Percentiles rank a stretch among this genome's conserved stretches.
phyloP scores from a whole-genome alignment of 225 moss, liverwort and hornwort genomes.

The Pseudisothecium myosuroides region DNA sequence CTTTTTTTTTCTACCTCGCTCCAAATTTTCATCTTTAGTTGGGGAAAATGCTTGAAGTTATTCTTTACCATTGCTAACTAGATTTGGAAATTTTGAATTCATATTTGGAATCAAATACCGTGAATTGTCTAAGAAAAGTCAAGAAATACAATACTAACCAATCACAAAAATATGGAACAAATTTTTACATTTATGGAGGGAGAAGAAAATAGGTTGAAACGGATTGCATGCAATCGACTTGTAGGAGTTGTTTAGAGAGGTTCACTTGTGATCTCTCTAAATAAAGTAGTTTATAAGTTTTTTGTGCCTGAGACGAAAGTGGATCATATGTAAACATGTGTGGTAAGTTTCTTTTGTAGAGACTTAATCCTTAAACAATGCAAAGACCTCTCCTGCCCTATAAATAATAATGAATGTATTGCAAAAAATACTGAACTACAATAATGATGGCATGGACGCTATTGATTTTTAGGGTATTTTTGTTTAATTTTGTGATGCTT shows the following conservation, averaged over 20 bases:
- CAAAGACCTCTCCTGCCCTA: no score
- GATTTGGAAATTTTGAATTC: not conserved
- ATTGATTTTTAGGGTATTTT: no score
- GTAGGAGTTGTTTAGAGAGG: not conserved
- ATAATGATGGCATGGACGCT: no score
- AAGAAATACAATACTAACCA: not conserved
- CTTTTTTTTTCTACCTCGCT: not conserved
- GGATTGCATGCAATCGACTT: not conserved
- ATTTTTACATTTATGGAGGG: not conserved
- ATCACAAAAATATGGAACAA: not conserved
- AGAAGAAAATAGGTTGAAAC: not conserved
- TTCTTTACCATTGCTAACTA: not conserved
- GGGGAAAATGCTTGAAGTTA: no score
- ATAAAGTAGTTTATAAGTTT: not conserved
- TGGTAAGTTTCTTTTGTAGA: not conserved
- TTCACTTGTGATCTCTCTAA: not conserved
- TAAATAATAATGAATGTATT: no score
- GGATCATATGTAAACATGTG: not conserved
- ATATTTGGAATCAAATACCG: accelerated
- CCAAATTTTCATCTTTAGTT: not conserved
- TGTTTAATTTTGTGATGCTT: no score
- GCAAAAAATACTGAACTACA: no score
- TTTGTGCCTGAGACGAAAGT: not conserved
- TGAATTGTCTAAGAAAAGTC: not conserved
- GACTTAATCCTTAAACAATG: no score